phyloP scores from a whole-genome alignment of 140 eudicot genomes.

The Flaveria floridana region DNA sequence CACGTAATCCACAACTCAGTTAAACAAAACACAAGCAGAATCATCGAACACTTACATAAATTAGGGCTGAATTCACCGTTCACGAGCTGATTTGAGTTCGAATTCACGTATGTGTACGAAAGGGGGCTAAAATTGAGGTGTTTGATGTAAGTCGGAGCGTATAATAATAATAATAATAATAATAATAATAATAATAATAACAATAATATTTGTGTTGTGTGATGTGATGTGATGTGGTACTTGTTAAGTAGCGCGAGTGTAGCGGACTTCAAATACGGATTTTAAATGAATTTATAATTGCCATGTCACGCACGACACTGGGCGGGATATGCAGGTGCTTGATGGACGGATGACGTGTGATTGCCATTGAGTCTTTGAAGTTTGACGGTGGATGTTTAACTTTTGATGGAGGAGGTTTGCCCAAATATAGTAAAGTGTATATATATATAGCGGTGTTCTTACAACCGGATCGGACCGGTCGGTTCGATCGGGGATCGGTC shows the following conservation, averaged over 20 bases:
- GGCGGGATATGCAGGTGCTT: constrained; percentile 29
- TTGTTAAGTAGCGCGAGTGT: constrained; percentile 29
- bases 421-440: background rate
- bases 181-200: no score
- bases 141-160: constrained; percentile 7
- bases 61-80: constrained; percentile 10
- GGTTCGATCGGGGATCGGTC: no score
- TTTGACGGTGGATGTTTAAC: constrained; percentile 24
- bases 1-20: background rate
- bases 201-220: background rate
- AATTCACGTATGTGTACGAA: background rate
- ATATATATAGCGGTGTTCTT: no score
- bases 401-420: background rate
- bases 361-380: background rate
- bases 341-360: constrained; percentile 29
- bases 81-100: constrained; percentile 26
- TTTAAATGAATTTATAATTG: constrained; percentile 50
- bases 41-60: constrained; percentile 14
- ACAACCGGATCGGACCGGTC: no score
- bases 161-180: no score
- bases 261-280: constrained; percentile 64
- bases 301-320: constrained; percentile 43
- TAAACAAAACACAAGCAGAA: constrained; percentile 16
- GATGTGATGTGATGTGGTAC: constrained; percentile 13
- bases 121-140: constrained; percentile 6